Conservation (phyloP, 108 stramenopile species). For the Nitzschia sp. region DNA sequence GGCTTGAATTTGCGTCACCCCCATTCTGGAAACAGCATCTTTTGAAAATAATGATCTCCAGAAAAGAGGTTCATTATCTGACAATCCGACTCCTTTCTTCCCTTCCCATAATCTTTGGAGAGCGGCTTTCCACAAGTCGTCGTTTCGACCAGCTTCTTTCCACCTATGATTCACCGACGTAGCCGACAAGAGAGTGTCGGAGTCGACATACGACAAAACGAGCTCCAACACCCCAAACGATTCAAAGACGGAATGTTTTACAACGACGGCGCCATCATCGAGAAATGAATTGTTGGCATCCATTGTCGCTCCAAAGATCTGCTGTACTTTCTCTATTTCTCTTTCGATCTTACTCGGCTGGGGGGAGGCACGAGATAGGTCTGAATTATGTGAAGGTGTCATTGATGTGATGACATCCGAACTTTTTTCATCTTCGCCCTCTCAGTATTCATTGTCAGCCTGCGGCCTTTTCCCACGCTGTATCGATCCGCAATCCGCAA, state of each 20-base stretch:
- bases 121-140: conserved; percentile 23
- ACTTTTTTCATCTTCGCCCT: no score
- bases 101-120: conserved; percentile 13
- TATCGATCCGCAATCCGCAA: no score
- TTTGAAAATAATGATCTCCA: conserved; percentile 27
- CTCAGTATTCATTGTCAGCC: no score
- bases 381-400: no score
- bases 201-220: conserved; percentile 17
- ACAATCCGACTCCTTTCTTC: conserved; percentile 4
- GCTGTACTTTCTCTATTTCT: no score
- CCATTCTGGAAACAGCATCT: conserved; percentile 11
- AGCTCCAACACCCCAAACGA: conserved; percentile 29
- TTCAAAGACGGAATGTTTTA: conserved; percentile 17
- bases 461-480: no score
- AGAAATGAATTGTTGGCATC: neutral
- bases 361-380: no score
- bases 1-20: conserved; percentile 1
- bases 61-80: conserved; percentile 15
- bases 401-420: no score
- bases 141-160: conserved; percentile 29
- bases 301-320: neutral
- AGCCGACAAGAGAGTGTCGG: conserved; percentile 11
- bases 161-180: conserved; percentile 26
- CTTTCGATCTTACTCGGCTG: no score
- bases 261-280: neutral